Evolutionary conservation across 352 stramenopile genomes (phyloP), one percentile per base, ranked within the genome.

Genomic region (Phytopythium aichiense): DNA sequence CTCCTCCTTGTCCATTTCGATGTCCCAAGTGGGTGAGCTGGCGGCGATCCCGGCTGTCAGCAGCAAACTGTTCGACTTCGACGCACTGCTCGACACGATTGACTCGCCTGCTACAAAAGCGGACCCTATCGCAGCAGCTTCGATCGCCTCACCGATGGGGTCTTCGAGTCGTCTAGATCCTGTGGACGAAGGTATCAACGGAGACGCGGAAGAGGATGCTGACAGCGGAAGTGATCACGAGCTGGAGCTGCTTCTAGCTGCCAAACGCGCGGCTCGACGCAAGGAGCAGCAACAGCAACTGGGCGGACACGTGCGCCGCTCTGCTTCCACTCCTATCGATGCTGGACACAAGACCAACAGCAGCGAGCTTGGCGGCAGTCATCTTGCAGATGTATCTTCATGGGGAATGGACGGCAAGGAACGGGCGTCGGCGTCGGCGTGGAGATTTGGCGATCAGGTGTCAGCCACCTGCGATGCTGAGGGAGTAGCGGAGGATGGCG

Each of bases 51-150:
- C 45, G 4, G 45, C 6, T 5, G 22, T 51, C 3, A 20, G 45
- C 1, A 30, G 20, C 4, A 68, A 55, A 15, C 55, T 89, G 15
- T 89, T 86, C 55, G 74, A 86, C 40, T 88, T 86, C 60, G 76
- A 83, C 12, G 82, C 74, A n/a, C 49, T 89, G 1, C 62, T 91
- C 6, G 52, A 65, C 13, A 0, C 33, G 16, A 37, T 28, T 28
- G 8, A 25, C 13, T 15, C 35, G 2, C 25, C 28, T 11, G 28
- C 5, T 25, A 13, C 0, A 0, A 12, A 11, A 23, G 4, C 18
- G 25, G 25, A 15, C n/a, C 15, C 25, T 0, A 2, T 35, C 6
- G 28, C 48, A 3, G 50, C 4, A 28, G 7, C 23, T 30, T 1
- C 23, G 20, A 20, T 8, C 5, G 45, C 50, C 6, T n/a, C 48